Conservation (phyloP, 768 basidiomycete genomes). For the Cyathus striatus region DNA sequence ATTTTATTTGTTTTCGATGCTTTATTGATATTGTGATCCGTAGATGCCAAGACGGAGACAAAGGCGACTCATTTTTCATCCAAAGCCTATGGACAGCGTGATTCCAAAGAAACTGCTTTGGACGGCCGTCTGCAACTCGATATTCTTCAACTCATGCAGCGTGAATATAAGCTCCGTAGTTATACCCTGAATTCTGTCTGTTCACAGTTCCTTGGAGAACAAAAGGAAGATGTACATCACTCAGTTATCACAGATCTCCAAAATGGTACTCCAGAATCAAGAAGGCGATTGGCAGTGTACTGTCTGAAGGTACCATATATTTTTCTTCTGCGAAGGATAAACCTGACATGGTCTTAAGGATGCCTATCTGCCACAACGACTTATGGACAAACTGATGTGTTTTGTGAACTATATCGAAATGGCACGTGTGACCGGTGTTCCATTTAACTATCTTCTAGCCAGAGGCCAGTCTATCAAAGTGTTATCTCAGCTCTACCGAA, state of each 20-base stretch:
- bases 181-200: conserved; percentile 99
- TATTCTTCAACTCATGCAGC: conserved; percentile 95
- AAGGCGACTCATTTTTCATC: conserved; percentile 98
- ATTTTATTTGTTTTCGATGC: background rate
- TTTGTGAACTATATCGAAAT: conserved; percentile 98
- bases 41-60: conserved; percentile 71
- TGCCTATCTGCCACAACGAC: conserved; percentile 93
- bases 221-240: conserved; percentile 98
- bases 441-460: conserved; percentile 92
- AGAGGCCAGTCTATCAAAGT: conserved; percentile 99
- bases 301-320: conserved; percentile 76
- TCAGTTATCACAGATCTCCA: conserved; percentile 98
- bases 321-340: too few species aligned
- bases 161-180: conserved; percentile 94
- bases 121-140: conserved; percentile 95
- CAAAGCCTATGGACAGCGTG: conserved; percentile 94
- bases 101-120: conserved; percentile 88
- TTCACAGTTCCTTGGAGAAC: conserved; percentile 95
- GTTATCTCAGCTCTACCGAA: conserved; percentile 90
- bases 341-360: conserved; percentile 39
- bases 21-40: conserved; percentile 5
- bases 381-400: conserved; percentile 98
- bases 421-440: conserved; percentile 99
- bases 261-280: conserved; percentile 91
- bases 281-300: conserved; percentile 92